Conservation (phyloP, 2,329 filamentous ascomycete species). For the Penicillium sp. region DNA sequence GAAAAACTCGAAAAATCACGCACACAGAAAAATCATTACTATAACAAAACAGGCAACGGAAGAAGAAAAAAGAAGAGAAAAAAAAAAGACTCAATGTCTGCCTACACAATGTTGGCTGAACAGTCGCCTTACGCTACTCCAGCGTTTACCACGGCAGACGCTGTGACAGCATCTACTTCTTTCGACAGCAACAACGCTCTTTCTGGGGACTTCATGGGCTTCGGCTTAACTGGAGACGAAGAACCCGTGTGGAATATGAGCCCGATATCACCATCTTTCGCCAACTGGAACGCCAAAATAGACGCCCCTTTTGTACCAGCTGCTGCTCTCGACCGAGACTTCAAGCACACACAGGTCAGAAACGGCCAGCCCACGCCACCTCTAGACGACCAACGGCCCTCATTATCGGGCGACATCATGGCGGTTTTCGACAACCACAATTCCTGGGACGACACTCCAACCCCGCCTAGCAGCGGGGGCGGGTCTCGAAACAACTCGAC, state of each 20-base stretch:
- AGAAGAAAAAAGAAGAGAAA: not conserved
- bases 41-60: not conserved
- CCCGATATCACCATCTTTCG: constrained; percentile 25
- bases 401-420: constrained; percentile 1
- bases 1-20: not conserved
- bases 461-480: constrained; percentile 12
- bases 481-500: constrained; percentile 10
- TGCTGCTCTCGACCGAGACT: constrained; percentile 26
- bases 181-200: constrained; percentile 20
- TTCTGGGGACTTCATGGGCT: constrained; percentile 25
- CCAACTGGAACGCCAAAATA: constrained; percentile 23
- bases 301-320: constrained; percentile 24
- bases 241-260: constrained; percentile 30
- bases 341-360: constrained; percentile 33
- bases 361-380: constrained; percentile 38
- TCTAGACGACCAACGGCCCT: constrained; percentile 24
- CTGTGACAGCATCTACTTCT: constrained; percentile 15
- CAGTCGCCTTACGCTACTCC: constrained; percentile 17
- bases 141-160: constrained; percentile 16
- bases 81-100: constrained; percentile 15
- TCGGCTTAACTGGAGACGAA: constrained; percentile 26
- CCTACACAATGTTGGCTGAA: constrained; percentile 21
- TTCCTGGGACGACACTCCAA: constrained; percentile 14
- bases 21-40: not conserved
- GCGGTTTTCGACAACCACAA: constrained; percentile 7